Evolutionary conservation across 2,329 filamentous ascomycete genomes (phyloP).

Genomic region (Fusarium haematococcum): DNA sequence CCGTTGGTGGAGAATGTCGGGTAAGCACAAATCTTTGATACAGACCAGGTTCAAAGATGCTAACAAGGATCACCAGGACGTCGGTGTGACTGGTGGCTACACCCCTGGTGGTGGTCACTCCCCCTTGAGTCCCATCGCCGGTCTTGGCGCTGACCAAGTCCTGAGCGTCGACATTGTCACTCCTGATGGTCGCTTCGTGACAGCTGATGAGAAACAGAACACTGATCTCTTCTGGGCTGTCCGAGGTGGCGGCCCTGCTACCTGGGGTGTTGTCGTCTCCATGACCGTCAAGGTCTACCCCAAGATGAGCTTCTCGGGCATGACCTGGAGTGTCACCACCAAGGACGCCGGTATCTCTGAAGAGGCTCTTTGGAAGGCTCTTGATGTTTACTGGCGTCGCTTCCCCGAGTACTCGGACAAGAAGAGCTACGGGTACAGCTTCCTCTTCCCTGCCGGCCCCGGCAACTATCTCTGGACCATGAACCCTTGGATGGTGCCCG

Average conservation of each 20-base stretch:
- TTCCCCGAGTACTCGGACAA: slow-evolving; percentile 43
- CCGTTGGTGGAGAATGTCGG: slow-evolving; percentile 66
- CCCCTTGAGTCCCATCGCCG: slow-evolving; percentile 62
- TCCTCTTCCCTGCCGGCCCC: slow-evolving; percentile 37
- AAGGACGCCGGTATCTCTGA: slow-evolving; percentile 36
- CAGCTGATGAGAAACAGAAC: slow-evolving; percentile 56
- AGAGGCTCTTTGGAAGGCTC: slow-evolving; percentile 47
- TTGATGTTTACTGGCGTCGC: slow-evolving; percentile 40
- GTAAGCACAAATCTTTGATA: background rate
- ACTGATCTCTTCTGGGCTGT: slow-evolving; percentile 72
- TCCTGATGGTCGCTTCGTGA: slow-evolving; percentile 59
- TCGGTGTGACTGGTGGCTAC: slow-evolving; percentile 71
- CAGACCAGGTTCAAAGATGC: accelerated
- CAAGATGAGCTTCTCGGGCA: slow-evolving; percentile 48
- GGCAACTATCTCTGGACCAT: slow-evolving; percentile 48
- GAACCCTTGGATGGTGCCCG: slow-evolving; percentile 45
- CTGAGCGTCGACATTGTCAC: slow-evolving; percentile 67
- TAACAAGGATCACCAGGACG: slow-evolving; percentile 48
- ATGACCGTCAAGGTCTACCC: slow-evolving; percentile 51
- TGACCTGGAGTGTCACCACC: slow-evolving; percentile 45
- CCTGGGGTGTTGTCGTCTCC: slow-evolving; percentile 58
- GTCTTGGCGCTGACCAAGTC: slow-evolving; percentile 70
- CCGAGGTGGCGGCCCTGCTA: slow-evolving; percentile 65
- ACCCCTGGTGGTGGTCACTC: slow-evolving; percentile 70
- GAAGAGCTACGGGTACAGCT: slow-evolving; percentile 43